Percentiles rank a stretch among this genome's conserved stretches.
phyloP scores from a whole-genome alignment of 306 rosid genomes.

The Boehmeria nivea region DNA sequence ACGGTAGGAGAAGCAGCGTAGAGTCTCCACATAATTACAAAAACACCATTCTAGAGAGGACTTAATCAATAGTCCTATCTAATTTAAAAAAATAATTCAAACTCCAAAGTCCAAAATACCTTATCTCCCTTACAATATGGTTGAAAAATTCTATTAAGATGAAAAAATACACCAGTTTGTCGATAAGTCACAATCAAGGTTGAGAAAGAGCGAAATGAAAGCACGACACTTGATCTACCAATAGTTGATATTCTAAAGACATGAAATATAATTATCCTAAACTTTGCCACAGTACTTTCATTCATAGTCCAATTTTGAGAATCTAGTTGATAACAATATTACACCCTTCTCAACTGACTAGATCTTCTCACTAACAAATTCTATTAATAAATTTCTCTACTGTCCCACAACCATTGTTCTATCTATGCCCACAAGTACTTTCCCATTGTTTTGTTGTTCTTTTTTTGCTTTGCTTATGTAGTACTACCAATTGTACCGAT shows the following conservation, averaged over 20 bases:
- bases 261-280: not conserved
- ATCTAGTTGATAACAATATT: conserved; percentile 11
- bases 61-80: no score
- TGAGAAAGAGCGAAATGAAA: conserved; percentile 5
- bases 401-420: not conserved
- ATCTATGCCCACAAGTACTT: not conserved
- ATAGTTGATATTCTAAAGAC: no score
- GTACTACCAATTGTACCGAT: no score
- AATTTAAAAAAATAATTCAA: not conserved
- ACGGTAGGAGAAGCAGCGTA: no score
- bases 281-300: not conserved
- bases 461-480: no score
- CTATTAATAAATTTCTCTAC: not conserved
- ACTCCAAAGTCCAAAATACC: not conserved
- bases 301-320: conserved; percentile 1
- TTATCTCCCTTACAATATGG: no score
- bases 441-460: not conserved
- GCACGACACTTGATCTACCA: conserved; percentile 10
- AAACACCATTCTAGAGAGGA: no score
- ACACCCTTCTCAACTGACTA: not conserved
- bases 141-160: no score
- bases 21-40: no score
- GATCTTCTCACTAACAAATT: not conserved
- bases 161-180: not conserved
- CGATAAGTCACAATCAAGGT: not conserved